A percentile compares a stretch with the other conserved stretches of the same genome.
These are phyloP conservation scores for Aspergillus cristatus DNA, from an alignment of 495 filamentous ascomycete genomes.

Conservation along the genomic window DNA sequence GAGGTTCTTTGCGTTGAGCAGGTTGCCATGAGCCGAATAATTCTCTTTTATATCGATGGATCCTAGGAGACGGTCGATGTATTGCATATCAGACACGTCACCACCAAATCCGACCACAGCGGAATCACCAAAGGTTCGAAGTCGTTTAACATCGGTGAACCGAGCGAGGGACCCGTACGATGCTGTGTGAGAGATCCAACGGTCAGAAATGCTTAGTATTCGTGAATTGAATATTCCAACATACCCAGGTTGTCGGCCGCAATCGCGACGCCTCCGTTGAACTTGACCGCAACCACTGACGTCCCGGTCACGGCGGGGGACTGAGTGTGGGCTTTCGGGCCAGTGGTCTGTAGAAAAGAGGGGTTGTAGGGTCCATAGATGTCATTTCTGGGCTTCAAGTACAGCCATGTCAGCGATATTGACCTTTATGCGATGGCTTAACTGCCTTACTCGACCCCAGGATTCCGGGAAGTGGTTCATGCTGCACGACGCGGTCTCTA, in stretches of 20 bases:
- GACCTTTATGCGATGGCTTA: not conserved
- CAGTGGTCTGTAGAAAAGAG: slow-evolving; percentile 64
- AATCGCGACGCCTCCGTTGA: slow-evolving; percentile 90
- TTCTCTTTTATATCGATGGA: slow-evolving; percentile 83
- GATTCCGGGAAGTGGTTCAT: slow-evolving; percentile 97
- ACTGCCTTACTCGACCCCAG: slow-evolving; percentile 80
- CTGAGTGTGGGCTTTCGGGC: slow-evolving; percentile 78
- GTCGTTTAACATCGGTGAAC: slow-evolving; percentile 87
- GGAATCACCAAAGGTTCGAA: slow-evolving; percentile 65
- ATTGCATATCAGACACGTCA: slow-evolving; percentile 98
- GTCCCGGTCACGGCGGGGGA: slow-evolving; percentile 91
- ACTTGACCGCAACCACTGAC: slow-evolving; percentile 89
- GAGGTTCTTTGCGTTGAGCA: slow-evolving; percentile 81
- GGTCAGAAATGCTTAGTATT: not conserved
- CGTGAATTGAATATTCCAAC: slow-evolving; percentile 5
- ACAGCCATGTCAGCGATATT: slow-evolving; percentile 18
- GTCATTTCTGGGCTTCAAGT: slow-evolving; percentile 77
- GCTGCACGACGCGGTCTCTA: slow-evolving; percentile 11
- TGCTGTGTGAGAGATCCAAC: slow-evolving; percentile 39
- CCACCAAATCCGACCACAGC: slow-evolving; percentile 82
- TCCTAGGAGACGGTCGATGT: slow-evolving; percentile 80
- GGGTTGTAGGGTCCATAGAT: slow-evolving; percentile 87
- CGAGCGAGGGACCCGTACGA: slow-evolving; percentile 96
- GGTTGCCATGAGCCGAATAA: slow-evolving; percentile 53
- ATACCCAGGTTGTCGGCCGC: slow-evolving; percentile 93